Evolutionary conservation across 2,329 filamentous ascomycete genomes (phyloP), one percentile per base, ranked within the genome.

Genomic region (Penicillium brevicompactum): DNA sequence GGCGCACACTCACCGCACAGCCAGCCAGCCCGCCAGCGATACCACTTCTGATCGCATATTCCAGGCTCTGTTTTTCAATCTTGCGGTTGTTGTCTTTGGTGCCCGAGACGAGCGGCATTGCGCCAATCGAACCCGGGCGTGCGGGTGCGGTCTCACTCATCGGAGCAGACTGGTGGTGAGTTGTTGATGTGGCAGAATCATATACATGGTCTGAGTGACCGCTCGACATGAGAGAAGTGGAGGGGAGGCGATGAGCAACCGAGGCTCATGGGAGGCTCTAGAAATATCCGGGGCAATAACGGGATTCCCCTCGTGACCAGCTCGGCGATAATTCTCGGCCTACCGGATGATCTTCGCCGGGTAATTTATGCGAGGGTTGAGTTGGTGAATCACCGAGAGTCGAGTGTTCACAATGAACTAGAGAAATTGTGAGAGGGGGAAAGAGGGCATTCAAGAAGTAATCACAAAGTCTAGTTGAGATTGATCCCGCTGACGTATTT

Each of bases 11-110:
- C 85, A 96, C 92, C 62, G 91, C 92, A 78, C 92, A 96, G 62
- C 93, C 94, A 50, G 94, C 94, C 56, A 97, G 64, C 14, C 94
- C 94, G 46, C 94, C 94, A 2, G 94, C 93, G 31, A 96, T 77
- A 32, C 90, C 91, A 58, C 89, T 94, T 65, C 90, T 86, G 75
- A 91, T 81, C 42, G 94, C 79, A 75, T 97, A 97, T 65, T 96
- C 90, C 61, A 89, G 78, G 70, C 87, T 94, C 70, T 88, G 86
- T 75, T 87, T 91, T 61, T 89, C 73, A 2, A 50, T 34, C 65
- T 81, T 82, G 61, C 34, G 34, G 11, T 79, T 61, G 8, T 56
- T 59, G 18, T 49, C 51, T 41, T 55, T 60, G 34, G 56, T 40
- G 24, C 58, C 62, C 16, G 59, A 49, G 38, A 59, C 51, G 21